Evolutionary conservation across 495 filamentous ascomycete genomes (phyloP).

Genomic region (Viridothelium virens): DNA sequence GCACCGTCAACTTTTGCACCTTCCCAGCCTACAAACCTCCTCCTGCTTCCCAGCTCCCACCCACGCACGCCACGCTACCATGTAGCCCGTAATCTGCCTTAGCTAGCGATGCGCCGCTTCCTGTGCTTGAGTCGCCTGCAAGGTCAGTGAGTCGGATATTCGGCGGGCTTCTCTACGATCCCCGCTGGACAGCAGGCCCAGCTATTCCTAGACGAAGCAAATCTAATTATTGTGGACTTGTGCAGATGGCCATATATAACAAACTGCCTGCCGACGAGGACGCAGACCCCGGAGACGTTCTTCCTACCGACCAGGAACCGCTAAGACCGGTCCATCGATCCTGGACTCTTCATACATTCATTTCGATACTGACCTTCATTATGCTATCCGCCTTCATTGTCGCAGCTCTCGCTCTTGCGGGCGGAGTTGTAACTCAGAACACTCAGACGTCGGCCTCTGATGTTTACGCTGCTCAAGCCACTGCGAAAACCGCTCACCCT

Average conservation of each 20-base stretch:
- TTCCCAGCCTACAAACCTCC: background rate
- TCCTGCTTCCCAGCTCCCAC: background rate
- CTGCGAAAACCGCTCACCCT: slow-evolving; percentile 16
- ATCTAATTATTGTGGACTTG: background rate
- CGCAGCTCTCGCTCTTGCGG: background rate
- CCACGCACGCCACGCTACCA: background rate
- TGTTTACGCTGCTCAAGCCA: slow-evolving; percentile 23
- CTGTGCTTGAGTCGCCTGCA: background rate
- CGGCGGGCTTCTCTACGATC: background rate
- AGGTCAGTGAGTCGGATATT: slow-evolving; percentile 1
- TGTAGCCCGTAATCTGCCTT: background rate
- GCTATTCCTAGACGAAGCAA: background rate
- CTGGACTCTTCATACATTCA: background rate
- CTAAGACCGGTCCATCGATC: background rate
- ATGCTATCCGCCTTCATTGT: slow-evolving; percentile 10
- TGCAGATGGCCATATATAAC: background rate
- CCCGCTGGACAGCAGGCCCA: background rate
- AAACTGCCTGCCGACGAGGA: slow-evolving; percentile 4
- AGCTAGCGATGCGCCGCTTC: background rate
- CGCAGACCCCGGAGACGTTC: background rate
- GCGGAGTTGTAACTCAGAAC: slow-evolving; percentile 15
- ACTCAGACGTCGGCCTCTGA: slow-evolving; percentile 19
- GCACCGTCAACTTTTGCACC: background rate
- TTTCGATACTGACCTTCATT: background rate
- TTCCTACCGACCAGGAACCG: background rate